Conservation (phyloP, 352 stramenopile genomes). For the Pythium chondricola region DNA sequence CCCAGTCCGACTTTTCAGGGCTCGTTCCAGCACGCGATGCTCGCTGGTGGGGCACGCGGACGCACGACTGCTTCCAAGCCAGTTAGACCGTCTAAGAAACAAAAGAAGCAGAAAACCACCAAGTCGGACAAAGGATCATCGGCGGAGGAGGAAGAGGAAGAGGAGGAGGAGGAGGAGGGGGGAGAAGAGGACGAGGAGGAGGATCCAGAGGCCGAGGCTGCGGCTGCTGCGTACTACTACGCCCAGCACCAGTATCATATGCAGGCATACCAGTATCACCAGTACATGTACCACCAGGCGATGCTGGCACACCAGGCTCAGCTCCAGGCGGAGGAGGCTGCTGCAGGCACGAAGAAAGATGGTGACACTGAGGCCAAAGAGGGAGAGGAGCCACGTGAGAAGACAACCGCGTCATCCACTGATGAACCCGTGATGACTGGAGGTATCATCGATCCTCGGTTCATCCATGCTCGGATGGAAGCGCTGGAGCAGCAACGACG, state of each 20-base stretch:
- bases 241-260: conserved; percentile 37
- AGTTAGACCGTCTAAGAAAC: background rate
- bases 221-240: conserved; percentile 15
- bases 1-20: conserved; percentile 5
- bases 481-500: conserved; percentile 45
- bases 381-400: background rate
- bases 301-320: conserved; percentile 30
- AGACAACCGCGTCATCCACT: background rate
- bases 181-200: background rate
- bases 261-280: conserved; percentile 38
- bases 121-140: background rate
- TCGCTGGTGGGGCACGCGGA: background rate
- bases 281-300: conserved; percentile 64
- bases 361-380: conserved; percentile 4
- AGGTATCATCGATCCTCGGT: conserved; percentile 50
- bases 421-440: conserved; percentile 14
- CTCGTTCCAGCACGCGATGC: conserved; percentile 17
- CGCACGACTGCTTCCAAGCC: conserved; percentile 5
- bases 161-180: conserved; percentile 1
- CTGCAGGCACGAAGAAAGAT: background rate
- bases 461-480: conserved; percentile 52
- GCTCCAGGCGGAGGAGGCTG: background rate
- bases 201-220: conserved; percentile 10
- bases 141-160: no score
- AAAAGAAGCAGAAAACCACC: background rate